Evolutionary conservation across 257 asterid species (phyloP), one percentile per base, ranked within the genome.

Genomic region (Ligustrum vulgare): DNA sequence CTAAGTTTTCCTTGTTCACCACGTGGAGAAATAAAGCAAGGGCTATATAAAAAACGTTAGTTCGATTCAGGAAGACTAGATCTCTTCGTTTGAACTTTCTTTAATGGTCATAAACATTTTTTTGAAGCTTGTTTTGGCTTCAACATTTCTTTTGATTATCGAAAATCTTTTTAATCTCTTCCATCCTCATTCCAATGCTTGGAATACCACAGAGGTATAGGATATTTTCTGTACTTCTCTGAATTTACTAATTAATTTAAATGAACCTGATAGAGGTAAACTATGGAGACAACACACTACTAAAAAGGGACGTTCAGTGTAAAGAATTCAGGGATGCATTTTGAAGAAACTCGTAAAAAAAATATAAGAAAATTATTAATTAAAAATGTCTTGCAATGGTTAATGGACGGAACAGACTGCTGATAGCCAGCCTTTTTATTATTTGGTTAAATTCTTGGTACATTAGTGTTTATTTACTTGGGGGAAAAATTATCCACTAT

Each of bases 101-200:
- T 2, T 62, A 69, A 37, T 12, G 36, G 56, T 62, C 36, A 18
- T 66, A 58, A 41, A 41, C 16, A 41, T 41, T 11, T 35, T 7
- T 41, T 41, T 41, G 47, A 41, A 10, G 49, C 16, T 41, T 41
- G 49, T 41, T 58, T 39, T 36, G 47, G 58, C 77, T 74, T 72
- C 71, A 25, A 63, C 67, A 47, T 41, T 51, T 54, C 12, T 47
- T 58, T 45, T 28, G 62, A 36, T 71, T 37, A 34, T 37, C 51
- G 28, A 8, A 16, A 62, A 22, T 3, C 37, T 41, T 66, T 20
- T 25, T 3, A 10, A 33, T 47, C 31, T 31, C 28, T 64, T 63
- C 49, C 28, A 65, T 70, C 39, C 34, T 58, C 69, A 66, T 71
- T 69, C 58, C 79, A 39, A 67, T 82, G 70, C 58, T 49, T 45